Evolutionary conservation across 1,139 yeast genomes (phyloP).

Genomic region (Candida anutae): DNA sequence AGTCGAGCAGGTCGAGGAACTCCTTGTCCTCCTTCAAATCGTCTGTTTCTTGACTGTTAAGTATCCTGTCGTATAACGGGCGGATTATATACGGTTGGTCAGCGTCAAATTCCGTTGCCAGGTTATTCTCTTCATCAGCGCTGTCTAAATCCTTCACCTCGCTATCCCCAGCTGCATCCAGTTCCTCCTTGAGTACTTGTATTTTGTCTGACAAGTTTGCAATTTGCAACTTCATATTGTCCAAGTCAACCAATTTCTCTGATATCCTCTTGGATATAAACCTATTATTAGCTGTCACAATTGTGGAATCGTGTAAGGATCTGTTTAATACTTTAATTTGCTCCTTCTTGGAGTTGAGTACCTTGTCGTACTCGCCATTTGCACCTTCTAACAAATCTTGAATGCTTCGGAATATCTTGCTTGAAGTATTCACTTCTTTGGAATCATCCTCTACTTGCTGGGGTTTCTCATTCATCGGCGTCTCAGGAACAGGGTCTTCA

Average conservation of each 20-base stretch:
- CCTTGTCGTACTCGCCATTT: slow-evolving; percentile 32
- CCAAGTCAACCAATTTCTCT: slow-evolving; percentile 31
- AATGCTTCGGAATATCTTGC: slow-evolving; percentile 32
- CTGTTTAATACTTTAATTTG: slow-evolving; percentile 32
- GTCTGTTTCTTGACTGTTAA: slow-evolving; percentile 23
- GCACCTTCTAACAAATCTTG: slow-evolving; percentile 34
- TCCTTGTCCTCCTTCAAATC: slow-evolving; percentile 19
- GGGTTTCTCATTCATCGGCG: slow-evolving; percentile 5
- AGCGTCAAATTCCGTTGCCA: slow-evolving; percentile 5
- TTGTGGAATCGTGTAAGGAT: slow-evolving; percentile 35
- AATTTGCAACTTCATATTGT: slow-evolving; percentile 37
- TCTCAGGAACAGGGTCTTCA: slow-evolving; percentile 13
- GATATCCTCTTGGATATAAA: slow-evolving; percentile 30
- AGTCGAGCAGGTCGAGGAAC: slow-evolving; percentile 41
- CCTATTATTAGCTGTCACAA: slow-evolving; percentile 39
- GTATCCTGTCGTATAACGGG: slow-evolving; percentile 45
- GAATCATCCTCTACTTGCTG: slow-evolving; percentile 5
- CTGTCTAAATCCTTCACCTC: slow-evolving; percentile 8
- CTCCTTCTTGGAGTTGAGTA: slow-evolving; percentile 28
- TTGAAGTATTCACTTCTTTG: slow-evolving; percentile 14
- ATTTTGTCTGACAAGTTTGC: slow-evolving; percentile 35
- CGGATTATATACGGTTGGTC: slow-evolving; percentile 58
- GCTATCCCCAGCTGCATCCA: slow-evolving; percentile 5
- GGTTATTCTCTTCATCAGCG: slow-evolving; percentile 9
- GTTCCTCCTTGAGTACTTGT: slow-evolving; percentile 9